phyloP scores from a whole-genome alignment of 2,329 filamentous ascomycete genomes.

The Sphaerulina musiva region DNA sequence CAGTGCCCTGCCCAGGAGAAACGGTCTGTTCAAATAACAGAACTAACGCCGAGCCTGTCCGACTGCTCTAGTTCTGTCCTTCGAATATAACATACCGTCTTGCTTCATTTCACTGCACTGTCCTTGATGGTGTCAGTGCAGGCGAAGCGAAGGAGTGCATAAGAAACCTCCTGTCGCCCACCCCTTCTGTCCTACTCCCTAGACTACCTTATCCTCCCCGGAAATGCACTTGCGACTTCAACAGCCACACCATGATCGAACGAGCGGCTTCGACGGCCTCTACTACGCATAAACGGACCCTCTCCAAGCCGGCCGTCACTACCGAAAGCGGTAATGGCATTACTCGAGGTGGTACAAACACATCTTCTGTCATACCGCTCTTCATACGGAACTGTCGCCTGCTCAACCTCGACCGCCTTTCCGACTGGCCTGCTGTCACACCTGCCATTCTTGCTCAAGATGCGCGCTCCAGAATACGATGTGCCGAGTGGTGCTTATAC shows the following conservation, averaged over 20 bases:
- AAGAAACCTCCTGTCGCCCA: not conserved
- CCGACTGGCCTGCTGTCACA: slow-evolving; percentile 76
- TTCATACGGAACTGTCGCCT: slow-evolving; percentile 81
- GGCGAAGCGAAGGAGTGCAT: not conserved
- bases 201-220: not conserved
- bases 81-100: too few species aligned
- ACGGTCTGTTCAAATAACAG: too few species aligned
- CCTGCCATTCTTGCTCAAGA: slow-evolving; percentile 62
- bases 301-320: slow-evolving; percentile 14
- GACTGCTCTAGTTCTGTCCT: too few species aligned
- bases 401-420: slow-evolving; percentile 66
- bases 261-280: slow-evolving; percentile 3
- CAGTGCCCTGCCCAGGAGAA: too few species aligned
- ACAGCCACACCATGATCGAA: slow-evolving; percentile 11
- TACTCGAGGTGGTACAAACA: not conserved
- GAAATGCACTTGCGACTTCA: not conserved
- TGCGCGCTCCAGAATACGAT: slow-evolving; percentile 69
- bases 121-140: not conserved
- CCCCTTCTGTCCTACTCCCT: not conserved
- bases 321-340: not conserved
- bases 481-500: slow-evolving; percentile 86
- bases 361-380: slow-evolving; percentile 45
- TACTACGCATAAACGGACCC: slow-evolving; percentile 16
- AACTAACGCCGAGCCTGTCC: too few species aligned
- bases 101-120: too few species aligned